A percentile compares a stretch with the other conserved stretches of the same genome.
These are phyloP conservation scores for Ophiostoma pallidulum DNA, from an alignment of 2,329 filamentous ascomycete genomes.

Conservation along the genomic window DNA sequence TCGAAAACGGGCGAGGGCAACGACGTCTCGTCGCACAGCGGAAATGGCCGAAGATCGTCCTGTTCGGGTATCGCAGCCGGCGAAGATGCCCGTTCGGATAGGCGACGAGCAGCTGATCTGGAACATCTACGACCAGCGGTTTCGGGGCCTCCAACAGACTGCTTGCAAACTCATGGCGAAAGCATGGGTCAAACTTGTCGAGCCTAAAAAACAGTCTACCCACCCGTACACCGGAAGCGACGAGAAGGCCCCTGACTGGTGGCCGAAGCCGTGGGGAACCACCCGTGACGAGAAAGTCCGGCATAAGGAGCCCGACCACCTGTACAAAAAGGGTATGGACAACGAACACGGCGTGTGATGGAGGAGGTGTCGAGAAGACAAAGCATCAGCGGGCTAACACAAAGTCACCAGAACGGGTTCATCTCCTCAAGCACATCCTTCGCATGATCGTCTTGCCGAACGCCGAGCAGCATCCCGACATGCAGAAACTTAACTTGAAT, in stretches of 20 bases:
- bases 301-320: conserved; percentile 66
- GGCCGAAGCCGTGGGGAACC: conserved; percentile 48
- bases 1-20: conserved; percentile 28
- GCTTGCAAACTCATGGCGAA: conserved; percentile 65
- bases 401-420: conserved; percentile 42
- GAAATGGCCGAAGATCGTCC: conserved; percentile 31
- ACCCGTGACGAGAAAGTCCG: conserved; percentile 46
- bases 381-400: conserved; percentile 7
- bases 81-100: conserved; percentile 40
- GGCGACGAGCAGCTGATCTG: conserved; percentile 45
- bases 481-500: conserved; percentile 44
- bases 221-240: conserved; percentile 62
- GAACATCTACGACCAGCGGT: conserved; percentile 50
- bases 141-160: conserved; percentile 60
- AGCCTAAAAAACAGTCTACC: conserved; percentile 67
- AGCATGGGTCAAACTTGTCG: conserved; percentile 65
- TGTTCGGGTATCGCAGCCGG: conserved; percentile 25
- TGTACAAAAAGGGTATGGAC: conserved; percentile 54
- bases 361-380: no score
- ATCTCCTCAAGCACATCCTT: conserved; percentile 51
- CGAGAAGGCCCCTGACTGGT: conserved; percentile 56
- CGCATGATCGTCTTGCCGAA: conserved; percentile 44
- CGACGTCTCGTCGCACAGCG: conserved; percentile 25
- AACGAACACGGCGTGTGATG: no score
- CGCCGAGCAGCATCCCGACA: conserved; percentile 38